Percentiles rank a stretch among this genome's conserved stretches.
These are phyloP conservation scores for Hypoxylon sp. DNA, from an alignment of 2,329 filamentous ascomycete species.

Conservation along the genomic window DNA sequence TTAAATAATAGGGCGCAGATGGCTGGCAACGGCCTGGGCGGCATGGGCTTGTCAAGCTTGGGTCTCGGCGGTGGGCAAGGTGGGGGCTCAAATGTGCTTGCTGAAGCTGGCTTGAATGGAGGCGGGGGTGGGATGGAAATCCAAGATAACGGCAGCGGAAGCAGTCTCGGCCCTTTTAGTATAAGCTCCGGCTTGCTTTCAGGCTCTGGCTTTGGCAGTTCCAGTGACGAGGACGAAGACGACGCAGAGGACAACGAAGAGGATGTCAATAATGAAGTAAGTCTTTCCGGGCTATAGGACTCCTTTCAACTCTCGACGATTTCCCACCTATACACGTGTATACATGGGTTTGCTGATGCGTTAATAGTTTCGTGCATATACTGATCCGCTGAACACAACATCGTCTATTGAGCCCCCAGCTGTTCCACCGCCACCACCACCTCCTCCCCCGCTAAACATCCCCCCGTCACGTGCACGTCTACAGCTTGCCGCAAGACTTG, in stretches of 20 bases:
- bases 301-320: too few species aligned
- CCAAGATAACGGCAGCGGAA: conserved; percentile 66
- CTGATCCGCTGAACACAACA: conserved; percentile 61
- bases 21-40: conserved; percentile 57
- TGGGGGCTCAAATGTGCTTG: conserved; percentile 72
- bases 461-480: conserved; percentile 86
- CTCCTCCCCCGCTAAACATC: conserved; percentile 83
- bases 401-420: conserved; percentile 64
- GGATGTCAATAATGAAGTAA: conserved; percentile 74
- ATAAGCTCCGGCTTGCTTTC: conserved; percentile 78
- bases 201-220: conserved; percentile 87
- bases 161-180: conserved; percentile 75
- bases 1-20: conserved; percentile 78
- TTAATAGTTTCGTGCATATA: conserved; percentile 66
- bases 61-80: conserved; percentile 48
- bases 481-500: conserved; percentile 87
- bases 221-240: conserved; percentile 95
- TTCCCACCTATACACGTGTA: too few species aligned
- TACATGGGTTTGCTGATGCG: conserved; percentile 27
- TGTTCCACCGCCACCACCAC: conserved; percentile 67
- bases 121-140: conserved; percentile 67
- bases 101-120: conserved; percentile 82
- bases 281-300: conserved; percentile 46
- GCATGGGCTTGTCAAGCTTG: conserved; percentile 60
- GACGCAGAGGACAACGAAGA: conserved; percentile 88